Evolutionary conservation across 805 yeast species (phyloP).

Genomic region (Candida dendrica): DNA sequence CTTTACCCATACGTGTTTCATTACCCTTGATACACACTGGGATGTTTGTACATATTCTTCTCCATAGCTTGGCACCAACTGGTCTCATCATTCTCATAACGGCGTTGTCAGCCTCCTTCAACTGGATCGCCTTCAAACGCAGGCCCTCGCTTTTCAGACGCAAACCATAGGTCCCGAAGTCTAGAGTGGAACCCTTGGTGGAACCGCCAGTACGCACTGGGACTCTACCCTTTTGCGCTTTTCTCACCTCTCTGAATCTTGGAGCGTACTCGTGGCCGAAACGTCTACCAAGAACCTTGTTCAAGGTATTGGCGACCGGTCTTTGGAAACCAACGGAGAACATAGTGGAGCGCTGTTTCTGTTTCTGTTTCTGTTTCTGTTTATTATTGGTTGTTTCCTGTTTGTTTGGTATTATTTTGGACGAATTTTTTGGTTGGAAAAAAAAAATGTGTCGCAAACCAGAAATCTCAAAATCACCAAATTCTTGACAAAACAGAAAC

Average conservation of each 20-base stretch:
- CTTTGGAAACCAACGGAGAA: background rate
- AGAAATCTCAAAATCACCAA: background rate
- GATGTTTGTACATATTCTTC: conserved; percentile 74
- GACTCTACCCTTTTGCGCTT: conserved; percentile 91
- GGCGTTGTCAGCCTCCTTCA: conserved; percentile 85
- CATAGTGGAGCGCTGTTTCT: too few relatives aligned
- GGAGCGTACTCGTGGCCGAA: conserved; percentile 22
- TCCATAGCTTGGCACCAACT: conserved; percentile 64
- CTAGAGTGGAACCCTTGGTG: conserved; percentile 74
- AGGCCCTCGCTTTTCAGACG: conserved; percentile 85
- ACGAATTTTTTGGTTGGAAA: too few relatives aligned
- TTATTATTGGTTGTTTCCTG: too few relatives aligned
- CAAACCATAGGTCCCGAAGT: conserved; percentile 79
- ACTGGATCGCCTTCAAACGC: conserved; percentile 78
- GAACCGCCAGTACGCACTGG: conserved; percentile 95
- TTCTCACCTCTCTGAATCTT: conserved; percentile 32
- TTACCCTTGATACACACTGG: conserved; percentile 96
- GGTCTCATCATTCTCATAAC: conserved; percentile 80
- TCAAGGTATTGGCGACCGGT: background rate
- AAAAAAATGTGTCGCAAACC: too few relatives aligned
- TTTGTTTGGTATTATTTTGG: too few relatives aligned
- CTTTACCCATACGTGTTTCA: conserved; percentile 99
- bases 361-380: background rate
- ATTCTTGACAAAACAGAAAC: background rate
- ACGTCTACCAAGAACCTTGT: conserved; percentile 14